These are phyloP conservation scores for Daldinia sp. DNA, from an alignment of 2,329 filamentous ascomycete species.

Conservation along the genomic window DNA sequence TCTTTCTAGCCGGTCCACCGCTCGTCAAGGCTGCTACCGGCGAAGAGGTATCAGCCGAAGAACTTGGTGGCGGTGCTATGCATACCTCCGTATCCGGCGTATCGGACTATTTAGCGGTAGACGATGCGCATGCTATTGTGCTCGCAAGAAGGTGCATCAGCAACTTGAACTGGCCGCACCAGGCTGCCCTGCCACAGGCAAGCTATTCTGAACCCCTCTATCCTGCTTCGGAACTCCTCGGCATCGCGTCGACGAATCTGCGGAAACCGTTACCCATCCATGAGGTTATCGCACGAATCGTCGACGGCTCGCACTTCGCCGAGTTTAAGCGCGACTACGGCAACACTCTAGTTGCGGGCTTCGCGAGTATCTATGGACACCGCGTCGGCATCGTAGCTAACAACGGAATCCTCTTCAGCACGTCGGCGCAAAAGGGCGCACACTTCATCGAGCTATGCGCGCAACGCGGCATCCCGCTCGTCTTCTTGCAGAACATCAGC, in stretches of 20 bases:
- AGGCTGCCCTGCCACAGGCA: constrained; percentile 49
- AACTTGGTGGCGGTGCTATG: constrained; percentile 87
- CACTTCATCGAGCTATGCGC: constrained; percentile 97
- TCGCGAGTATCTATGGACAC: constrained; percentile 88
- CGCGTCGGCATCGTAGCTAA: constrained; percentile 94
- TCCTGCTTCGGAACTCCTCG: constrained; percentile 79
- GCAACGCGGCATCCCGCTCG: constrained; percentile 85
- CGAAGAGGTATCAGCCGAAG: constrained; percentile 88
- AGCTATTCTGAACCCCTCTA: constrained; percentile 80
- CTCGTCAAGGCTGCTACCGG: constrained; percentile 96
- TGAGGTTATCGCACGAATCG: constrained; percentile 91
- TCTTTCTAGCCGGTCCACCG: constrained; percentile 93
- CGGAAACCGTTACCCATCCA: constrained; percentile 85
- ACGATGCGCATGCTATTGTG: constrained; percentile 90
- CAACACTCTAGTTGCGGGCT: constrained; percentile 87
- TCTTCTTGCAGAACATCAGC: constrained; percentile 96
- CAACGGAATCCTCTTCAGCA: constrained; percentile 92
- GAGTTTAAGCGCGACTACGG: constrained; percentile 97
- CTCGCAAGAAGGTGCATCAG: constrained; percentile 83
- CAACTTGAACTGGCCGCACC: constrained; percentile 87
- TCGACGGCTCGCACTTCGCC: constrained; percentile 87
- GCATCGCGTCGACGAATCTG: constrained; percentile 90
- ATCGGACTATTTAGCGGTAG: constrained; percentile 92
- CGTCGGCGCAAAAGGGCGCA: constrained; percentile 89
- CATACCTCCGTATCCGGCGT: constrained; percentile 93